Evolutionary conservation across 2,329 filamentous ascomycete genomes (phyloP).

Genomic region (Ophiosphaerella korrae): DNA sequence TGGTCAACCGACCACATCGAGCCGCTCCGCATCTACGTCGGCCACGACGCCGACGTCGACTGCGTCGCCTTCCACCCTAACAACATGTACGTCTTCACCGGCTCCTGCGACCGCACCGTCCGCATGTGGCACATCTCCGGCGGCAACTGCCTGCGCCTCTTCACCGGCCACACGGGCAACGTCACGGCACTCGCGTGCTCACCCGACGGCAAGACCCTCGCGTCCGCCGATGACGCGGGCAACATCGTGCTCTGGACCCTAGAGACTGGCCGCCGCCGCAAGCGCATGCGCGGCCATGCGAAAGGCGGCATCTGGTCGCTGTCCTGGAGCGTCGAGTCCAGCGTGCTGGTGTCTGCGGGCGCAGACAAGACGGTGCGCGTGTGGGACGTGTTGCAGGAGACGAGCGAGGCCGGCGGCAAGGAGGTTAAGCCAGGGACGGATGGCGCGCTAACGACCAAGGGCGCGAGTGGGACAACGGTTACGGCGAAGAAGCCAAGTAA

Average conservation of each 20-base stretch:
- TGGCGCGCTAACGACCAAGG: slow-evolving; percentile 57
- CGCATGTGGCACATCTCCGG: slow-evolving; percentile 96
- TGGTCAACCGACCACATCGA: slow-evolving; percentile 95
- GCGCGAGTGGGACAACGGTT: slow-evolving; percentile 51
- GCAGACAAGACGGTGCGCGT: slow-evolving; percentile 91
- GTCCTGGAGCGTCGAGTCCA: slow-evolving; percentile 91
- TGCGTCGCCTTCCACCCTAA: slow-evolving; percentile 94
- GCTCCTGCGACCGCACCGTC: slow-evolving; percentile 89
- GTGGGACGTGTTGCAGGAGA: slow-evolving; percentile 84
- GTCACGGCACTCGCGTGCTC: slow-evolving; percentile 85
- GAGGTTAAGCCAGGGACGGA: slow-evolving; percentile 58
- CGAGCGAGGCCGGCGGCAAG: slow-evolving; percentile 60
- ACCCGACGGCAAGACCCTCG: slow-evolving; percentile 87
- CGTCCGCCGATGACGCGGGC: slow-evolving; percentile 84
- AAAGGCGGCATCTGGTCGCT: slow-evolving; percentile 94
- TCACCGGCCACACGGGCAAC: slow-evolving; percentile 87
- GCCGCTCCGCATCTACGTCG: slow-evolving; percentile 83
- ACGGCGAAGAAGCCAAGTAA: slow-evolving; percentile 75
- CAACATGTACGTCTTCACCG: slow-evolving; percentile 90
- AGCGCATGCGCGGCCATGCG: slow-evolving; percentile 90
- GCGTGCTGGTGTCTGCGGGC: slow-evolving; percentile 84
- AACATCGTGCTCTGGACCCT: slow-evolving; percentile 96
- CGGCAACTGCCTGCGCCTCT: slow-evolving; percentile 85
- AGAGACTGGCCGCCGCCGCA: slow-evolving; percentile 80
- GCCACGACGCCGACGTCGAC: slow-evolving; percentile 93